Conservation (phyloP, 2,329 filamentous ascomycete species). For the Penicillium sp. region DNA sequence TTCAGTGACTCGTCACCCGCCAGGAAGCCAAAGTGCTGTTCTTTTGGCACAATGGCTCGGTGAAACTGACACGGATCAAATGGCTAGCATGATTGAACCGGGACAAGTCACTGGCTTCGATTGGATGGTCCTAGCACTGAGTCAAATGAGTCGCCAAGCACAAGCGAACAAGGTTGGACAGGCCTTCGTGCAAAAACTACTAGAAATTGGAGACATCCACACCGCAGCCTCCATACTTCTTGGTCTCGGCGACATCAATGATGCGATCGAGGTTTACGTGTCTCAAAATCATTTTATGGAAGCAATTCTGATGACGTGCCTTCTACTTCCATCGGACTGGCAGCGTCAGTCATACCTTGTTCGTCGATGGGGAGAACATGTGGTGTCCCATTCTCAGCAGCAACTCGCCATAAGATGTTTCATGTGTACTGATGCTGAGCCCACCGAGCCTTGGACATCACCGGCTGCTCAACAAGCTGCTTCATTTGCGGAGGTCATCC, state of each 20-base stretch:
- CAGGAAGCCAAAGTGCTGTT: conserved; percentile 76
- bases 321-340: conserved; percentile 85
- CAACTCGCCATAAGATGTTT: conserved; percentile 92
- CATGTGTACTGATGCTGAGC: conserved; percentile 84
- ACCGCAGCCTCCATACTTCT: conserved; percentile 91
- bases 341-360: conserved; percentile 85
- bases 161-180: conserved; percentile 90
- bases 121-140: conserved; percentile 95
- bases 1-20: conserved; percentile 68
- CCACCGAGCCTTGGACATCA: conserved; percentile 84
- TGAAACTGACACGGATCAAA: conserved; percentile 78
- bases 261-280: conserved; percentile 95
- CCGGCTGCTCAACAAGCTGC: conserved; percentile 72
- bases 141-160: conserved; percentile 76
- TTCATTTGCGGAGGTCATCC: conserved; percentile 40
- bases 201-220: conserved; percentile 89
- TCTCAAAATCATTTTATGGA: conserved; percentile 93
- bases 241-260: conserved; percentile 87
- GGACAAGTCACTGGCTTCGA: conserved; percentile 91
- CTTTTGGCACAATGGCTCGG: conserved; percentile 92
- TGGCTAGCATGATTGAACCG: conserved; percentile 73
- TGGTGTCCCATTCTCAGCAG: conserved; percentile 82
- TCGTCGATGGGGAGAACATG: conserved; percentile 92
- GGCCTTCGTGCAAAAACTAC: conserved; percentile 84
- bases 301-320: conserved; percentile 82